Percentiles rank a stretch among this genome's conserved stretches.
Evolutionary conservation across 139 green algal species (phyloP).

Genomic region (Mesotaenium endlicherianum): DNA sequence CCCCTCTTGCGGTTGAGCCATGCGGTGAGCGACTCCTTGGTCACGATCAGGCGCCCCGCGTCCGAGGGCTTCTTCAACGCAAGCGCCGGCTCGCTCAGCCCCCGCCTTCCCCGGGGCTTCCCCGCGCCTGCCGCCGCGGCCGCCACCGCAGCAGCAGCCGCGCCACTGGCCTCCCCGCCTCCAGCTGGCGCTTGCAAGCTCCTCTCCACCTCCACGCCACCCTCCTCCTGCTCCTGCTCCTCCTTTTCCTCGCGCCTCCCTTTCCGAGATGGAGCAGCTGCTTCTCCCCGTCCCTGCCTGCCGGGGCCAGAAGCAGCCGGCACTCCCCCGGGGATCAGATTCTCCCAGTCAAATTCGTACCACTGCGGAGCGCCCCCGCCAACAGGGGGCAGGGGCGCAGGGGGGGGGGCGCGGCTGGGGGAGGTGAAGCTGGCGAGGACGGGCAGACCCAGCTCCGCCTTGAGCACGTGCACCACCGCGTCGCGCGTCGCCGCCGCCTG

Average conservation of each 20-base stretch:
- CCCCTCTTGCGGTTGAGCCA: too few species aligned
- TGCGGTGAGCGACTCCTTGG: background rate
- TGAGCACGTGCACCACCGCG: conserved; percentile 5
- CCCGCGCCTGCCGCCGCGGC: background rate
- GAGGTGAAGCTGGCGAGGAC: background rate
- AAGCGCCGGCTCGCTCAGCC: background rate
- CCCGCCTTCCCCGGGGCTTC: background rate
- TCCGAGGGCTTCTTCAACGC: background rate
- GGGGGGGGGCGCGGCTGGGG: background rate
- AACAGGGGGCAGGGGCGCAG: background rate
- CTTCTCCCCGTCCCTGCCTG: background rate
- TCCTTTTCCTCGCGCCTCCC: background rate
- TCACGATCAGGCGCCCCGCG: background rate
- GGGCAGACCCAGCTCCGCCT: conserved; percentile 15
- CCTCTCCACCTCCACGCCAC: background rate
- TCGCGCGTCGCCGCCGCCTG: conserved; percentile 12
- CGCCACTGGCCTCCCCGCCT: background rate
- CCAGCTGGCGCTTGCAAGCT: background rate
- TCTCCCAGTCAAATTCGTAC: background rate
- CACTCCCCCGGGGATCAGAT: background rate
- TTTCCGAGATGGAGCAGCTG: background rate
- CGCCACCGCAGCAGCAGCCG: background rate
- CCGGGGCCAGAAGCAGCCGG: background rate
- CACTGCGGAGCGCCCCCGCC: background rate
- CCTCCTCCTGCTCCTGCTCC: too few species aligned